Evolutionary conservation across 2,329 filamentous ascomycete genomes (phyloP).

Genomic region (Colletotrichum cereale): DNA sequence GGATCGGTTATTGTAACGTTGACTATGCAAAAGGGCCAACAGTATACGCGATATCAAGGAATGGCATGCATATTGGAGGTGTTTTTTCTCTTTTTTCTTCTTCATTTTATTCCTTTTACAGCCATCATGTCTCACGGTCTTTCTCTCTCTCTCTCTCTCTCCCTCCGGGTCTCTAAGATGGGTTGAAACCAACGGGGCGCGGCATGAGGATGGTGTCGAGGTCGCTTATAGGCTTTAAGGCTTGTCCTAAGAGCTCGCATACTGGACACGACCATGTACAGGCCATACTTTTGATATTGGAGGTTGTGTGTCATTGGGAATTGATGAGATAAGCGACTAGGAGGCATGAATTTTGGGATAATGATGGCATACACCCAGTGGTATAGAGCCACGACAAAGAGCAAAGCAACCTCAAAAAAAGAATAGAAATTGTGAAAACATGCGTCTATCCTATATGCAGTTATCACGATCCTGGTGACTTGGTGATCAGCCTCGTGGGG

Average conservation of each 20-base stretch:
- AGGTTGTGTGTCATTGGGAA: neutral
- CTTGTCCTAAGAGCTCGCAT: neutral
- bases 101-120: neutral
- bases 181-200: neutral
- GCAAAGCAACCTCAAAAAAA: neutral
- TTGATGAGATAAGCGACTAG: neutral
- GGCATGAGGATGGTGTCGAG: constrained; percentile 1
- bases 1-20: constrained; percentile 39
- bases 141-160: neutral
- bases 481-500: neutral
- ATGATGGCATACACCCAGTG: neutral
- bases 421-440: neutral
- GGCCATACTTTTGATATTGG: neutral
- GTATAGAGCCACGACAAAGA: neutral
- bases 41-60: constrained; percentile 41
- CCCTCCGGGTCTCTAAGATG: neutral
- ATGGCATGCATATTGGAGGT: constrained; percentile 40
- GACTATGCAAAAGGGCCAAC: constrained; percentile 39
- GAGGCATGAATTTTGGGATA: neutral
- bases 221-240: neutral
- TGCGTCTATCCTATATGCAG: neutral
- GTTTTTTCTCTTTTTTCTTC: constrained; percentile 14
- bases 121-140: constrained; percentile 14
- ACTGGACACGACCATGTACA: neutral
- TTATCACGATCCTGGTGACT: neutral